Conservation (phyloP, 805 yeast species). For the Yamadazyma philogaea region DNA sequence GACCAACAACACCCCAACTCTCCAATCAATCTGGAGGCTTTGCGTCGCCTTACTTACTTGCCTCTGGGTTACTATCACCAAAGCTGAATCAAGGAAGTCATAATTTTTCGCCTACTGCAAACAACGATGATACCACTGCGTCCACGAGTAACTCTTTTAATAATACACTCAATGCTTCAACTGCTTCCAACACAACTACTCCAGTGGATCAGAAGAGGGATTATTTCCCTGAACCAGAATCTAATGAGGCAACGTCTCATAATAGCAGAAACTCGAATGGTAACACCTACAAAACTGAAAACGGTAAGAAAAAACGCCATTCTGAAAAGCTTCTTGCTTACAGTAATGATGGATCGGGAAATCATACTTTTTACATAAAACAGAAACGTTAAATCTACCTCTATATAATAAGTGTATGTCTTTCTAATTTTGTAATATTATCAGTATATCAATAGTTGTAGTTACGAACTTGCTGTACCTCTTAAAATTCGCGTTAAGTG, state of each 20-base stretch:
- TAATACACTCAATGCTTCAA: conserved; percentile 4
- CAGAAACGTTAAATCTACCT: conserved; percentile 22
- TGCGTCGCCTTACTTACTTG: conserved; percentile 65
- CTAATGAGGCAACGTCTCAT: conserved; percentile 18
- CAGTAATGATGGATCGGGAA: conserved; percentile 39
- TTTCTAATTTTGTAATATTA: conserved; percentile 4
- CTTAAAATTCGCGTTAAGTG: neutral
- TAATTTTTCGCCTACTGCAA: conserved; percentile 12
- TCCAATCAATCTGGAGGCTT: conserved; percentile 39
- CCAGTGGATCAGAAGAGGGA: conserved; percentile 12
- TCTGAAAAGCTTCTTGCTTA: conserved; percentile 40
- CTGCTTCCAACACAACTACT: conserved; percentile 11
- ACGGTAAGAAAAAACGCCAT: conserved; percentile 12
- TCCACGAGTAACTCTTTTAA: conserved; percentile 5
- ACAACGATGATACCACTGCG: conserved; percentile 8
- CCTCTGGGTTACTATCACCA: conserved; percentile 60
- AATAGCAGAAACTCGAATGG: conserved; percentile 21
- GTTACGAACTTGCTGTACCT: neutral
- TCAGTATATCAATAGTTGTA: no score
- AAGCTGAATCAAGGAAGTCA: conserved; percentile 27
- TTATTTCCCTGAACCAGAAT: conserved; percentile 17
- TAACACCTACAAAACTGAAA: conserved; percentile 11
- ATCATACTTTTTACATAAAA: conserved; percentile 35
- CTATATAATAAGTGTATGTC: neutral
- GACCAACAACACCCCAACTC: conserved; percentile 39